Conservation (phyloP, 1,284 basidiomycete species). For the Apiotrichum gamsii region DNA sequence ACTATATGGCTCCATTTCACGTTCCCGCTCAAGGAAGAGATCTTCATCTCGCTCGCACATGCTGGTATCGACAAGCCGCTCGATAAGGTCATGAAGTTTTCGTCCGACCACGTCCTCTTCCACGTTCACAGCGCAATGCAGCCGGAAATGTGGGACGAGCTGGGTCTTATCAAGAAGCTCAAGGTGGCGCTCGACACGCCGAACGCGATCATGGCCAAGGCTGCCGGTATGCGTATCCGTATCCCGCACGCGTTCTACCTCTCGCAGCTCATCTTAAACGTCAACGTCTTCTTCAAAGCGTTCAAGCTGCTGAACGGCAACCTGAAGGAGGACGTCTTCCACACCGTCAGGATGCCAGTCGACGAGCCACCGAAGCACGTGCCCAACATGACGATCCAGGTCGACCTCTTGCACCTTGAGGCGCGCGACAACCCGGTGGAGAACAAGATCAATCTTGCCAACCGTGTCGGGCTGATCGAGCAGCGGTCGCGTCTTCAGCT, state of each 20-base stretch:
- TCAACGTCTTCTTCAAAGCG: constrained; percentile 61
- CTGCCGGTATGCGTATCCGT: constrained; percentile 64
- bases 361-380: constrained; percentile 65
- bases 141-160: constrained; percentile 67
- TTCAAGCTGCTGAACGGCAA: constrained; percentile 57
- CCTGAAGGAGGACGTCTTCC: constrained; percentile 24
- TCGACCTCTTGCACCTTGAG: constrained; percentile 65
- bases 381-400: constrained; percentile 59
- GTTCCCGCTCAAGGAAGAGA: constrained; percentile 41
- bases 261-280: constrained; percentile 64
- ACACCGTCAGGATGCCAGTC: constrained; percentile 51
- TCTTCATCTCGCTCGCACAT: constrained; percentile 30
- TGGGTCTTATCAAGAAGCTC: constrained; percentile 61
- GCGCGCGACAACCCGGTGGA: constrained; percentile 87
- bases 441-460: constrained; percentile 69
- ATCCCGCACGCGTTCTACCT: constrained; percentile 75
- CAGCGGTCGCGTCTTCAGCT: constrained; percentile 67
- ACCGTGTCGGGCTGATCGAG: constrained; percentile 69
- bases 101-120: constrained; percentile 43
- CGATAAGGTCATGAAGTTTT: constrained; percentile 23
- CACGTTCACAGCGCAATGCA: constrained; percentile 49
- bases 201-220: constrained; percentile 24
- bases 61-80: constrained; percentile 23
- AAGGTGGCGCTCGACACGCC: constrained; percentile 47
- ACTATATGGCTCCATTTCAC: constrained; percentile 34